A percentile compares a stretch with the other conserved stretches of the same genome.
Conservation (phyloP, 306 rosid species). For the Quercus agrifolia region DNA sequence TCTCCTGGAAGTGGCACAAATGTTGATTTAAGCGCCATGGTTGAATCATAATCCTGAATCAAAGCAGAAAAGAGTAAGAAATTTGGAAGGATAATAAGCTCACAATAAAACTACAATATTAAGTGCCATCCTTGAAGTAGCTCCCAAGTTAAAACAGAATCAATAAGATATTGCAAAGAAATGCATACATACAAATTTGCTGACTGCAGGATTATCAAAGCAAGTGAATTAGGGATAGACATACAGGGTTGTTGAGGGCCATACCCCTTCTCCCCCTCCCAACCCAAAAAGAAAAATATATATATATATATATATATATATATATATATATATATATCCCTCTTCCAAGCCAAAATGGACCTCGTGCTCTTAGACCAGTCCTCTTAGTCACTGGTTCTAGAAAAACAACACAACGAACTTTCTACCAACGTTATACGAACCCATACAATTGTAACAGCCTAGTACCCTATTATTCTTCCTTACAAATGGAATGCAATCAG, state of each 20-base stretch:
- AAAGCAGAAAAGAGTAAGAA: constrained; percentile 19
- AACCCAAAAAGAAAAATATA: background rate
- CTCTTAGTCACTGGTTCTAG: too few species aligned
- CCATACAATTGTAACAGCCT: too few species aligned
- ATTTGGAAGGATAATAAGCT: background rate
- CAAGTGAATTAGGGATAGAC: background rate
- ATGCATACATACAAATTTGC: background rate
- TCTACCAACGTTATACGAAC: too few species aligned
- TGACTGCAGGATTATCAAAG: constrained; percentile 3
- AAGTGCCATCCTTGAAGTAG: background rate
- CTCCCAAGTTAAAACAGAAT: constrained; percentile 4
- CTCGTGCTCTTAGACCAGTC: too few species aligned
- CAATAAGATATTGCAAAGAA: constrained; percentile 9
- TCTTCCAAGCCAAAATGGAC: background rate
- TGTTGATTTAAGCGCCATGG: constrained; percentile 13
- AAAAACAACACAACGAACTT: too few species aligned
- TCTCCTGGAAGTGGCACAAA: constrained; percentile 15
- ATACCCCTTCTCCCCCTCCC: background rate
- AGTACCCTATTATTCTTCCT: too few species aligned
- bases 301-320: too few species aligned
- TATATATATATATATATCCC: too few species aligned
- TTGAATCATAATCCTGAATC: constrained; percentile 35
- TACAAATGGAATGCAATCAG: too few species aligned
- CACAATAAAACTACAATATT: constrained; percentile 13
- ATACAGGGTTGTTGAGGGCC: background rate